Evolutionary conservation across 1,284 basidiomycete genomes (phyloP), one percentile per base, ranked within the genome.

Genomic region (Pseudozyma flocculosa): DNA sequence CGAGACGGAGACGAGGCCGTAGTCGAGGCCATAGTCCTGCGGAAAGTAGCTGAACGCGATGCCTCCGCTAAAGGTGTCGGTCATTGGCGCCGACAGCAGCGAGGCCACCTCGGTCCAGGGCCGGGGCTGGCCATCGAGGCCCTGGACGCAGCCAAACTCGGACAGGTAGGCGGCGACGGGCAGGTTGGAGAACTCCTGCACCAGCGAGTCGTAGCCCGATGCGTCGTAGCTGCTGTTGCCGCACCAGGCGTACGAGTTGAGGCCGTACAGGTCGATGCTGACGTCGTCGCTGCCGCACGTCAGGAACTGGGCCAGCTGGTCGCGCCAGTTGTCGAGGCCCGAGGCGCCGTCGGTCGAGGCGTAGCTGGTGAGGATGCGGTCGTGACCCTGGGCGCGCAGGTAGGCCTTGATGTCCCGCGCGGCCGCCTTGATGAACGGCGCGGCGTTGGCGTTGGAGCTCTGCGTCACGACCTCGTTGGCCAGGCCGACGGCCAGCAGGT

Each of bases 161-260:
- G 89, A 89, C 80, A 93, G 90, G 82, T 93, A 93, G 5, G 89
- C 88, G 1, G 86, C 85, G 22, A 92, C 84, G 48, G 89, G 89
- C 76, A 87, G 86, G 58, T 79, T 61, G 14, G 56, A 52, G 63
- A 82, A 82, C 21, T 79, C 80, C 5, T 54, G 40, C 24, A 79
- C 77, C 48, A 80, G 79, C 21, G 57, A 51, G 41, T 72, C 56
- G 84, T 82, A 68, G 81, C 83, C 77, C 30, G 85, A 83, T 15
- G 68, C 78, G 50, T 82, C 66, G 74, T 86, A 86, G 18, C 81
- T 84, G 11, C 84, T 84, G 55, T 84, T 79, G 42, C 89, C 90
- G 78, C 90, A 92, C 88, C 88, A 93, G 21, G 45, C 43, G 45
- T 68, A 68, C 18, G 52, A 60, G 42, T 68, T 68, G 52, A 64